Base-by-base conservation (phyloP, 2,329 filamentous ascomycete genomes). In the Xylaria sp. region DNA sequence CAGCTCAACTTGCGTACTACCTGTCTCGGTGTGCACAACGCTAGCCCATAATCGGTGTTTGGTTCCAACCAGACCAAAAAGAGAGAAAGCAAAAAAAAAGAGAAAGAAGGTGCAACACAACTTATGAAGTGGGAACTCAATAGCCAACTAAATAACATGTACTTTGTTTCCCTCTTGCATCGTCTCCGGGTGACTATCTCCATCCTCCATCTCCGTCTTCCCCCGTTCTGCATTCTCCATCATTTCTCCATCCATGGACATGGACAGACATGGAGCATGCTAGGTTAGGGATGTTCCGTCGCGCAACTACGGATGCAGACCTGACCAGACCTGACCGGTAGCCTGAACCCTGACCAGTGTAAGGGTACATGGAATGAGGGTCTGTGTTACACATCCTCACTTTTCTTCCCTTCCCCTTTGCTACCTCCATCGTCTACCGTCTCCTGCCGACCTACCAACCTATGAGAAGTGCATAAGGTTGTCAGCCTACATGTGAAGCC, bases 401-500 rank as follows among this genome's bases (percentile, higher is more conserved):
- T 48, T 17, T 48, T 17, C 15, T 31, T 15, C 4, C 42, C 46
- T 38, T 49, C 60, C 36, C 49, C 33, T 54, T 44, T 10, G n/a
- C 48, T 58, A 33, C 48, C 59, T 58, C 68, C 54, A 51, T 42
- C 20, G 49, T 44, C 28, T 46, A 38, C 42, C 33, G 44, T 48
- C 20, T 62, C 51, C 33, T 54, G 20, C 36, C 40, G 36, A 31
- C 31, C 57, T 60, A 46, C 53, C 61, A 15, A 46, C 61, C 59
- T 71, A 49, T 64, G 42, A 40, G 59, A 60, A 63, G 36, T 49
- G 59, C 65, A 54, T 48, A 28, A 44, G 62, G 54, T 64, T 70
- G 67, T 71, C 70, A 71, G 70, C 70, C 67, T 66, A 71, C 67
- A 70, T 62, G 48, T 49, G 31, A 26, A 49, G 48, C 51, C 23